phyloP scores from a whole-genome alignment of 257 asterid species.

The Buddleja alternifolia region DNA sequence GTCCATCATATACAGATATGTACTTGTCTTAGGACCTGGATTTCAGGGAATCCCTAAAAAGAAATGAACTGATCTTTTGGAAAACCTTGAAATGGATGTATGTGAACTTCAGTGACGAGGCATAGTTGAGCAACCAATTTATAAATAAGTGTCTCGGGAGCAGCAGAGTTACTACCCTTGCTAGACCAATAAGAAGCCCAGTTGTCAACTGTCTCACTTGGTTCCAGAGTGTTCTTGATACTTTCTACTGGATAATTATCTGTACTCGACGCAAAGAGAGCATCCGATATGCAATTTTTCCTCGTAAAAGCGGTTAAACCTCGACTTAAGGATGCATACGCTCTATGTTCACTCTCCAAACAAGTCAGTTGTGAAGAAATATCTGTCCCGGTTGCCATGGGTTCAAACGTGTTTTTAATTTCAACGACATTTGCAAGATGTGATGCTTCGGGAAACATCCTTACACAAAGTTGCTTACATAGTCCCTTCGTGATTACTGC shows the following conservation, averaged over 20 bases:
- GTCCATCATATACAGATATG: too few relatives aligned
- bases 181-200: constrained; percentile 93
- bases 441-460: constrained; percentile 60
- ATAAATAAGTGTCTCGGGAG: constrained; percentile 67
- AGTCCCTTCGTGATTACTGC: constrained; percentile 71
- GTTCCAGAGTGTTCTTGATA: constrained; percentile 63
- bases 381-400: constrained; percentile 27
- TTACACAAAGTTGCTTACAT: constrained; percentile 64
- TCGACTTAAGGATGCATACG: constrained; percentile 53
- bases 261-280: constrained; percentile 75
- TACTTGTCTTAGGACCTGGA: too few relatives aligned
- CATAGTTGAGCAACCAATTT: constrained; percentile 57
- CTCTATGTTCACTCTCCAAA: constrained; percentile 58
- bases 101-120: constrained; percentile 65
- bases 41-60: too few relatives aligned
- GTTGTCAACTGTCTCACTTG: constrained; percentile 50
- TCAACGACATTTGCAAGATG: constrained; percentile 41
- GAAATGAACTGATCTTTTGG: too few relatives aligned
- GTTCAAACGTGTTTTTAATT: constrained; percentile 30
- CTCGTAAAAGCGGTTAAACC: constrained; percentile 40
- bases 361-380: constrained; percentile 39
- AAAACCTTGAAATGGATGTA: constrained; percentile 66
- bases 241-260: constrained; percentile 83
- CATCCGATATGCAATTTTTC: constrained; percentile 58
- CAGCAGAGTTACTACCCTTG: constrained; percentile 57